Base-by-base conservation (phyloP, 2,329 filamentous ascomycete genomes). In the Claviceps paspali region DNA sequence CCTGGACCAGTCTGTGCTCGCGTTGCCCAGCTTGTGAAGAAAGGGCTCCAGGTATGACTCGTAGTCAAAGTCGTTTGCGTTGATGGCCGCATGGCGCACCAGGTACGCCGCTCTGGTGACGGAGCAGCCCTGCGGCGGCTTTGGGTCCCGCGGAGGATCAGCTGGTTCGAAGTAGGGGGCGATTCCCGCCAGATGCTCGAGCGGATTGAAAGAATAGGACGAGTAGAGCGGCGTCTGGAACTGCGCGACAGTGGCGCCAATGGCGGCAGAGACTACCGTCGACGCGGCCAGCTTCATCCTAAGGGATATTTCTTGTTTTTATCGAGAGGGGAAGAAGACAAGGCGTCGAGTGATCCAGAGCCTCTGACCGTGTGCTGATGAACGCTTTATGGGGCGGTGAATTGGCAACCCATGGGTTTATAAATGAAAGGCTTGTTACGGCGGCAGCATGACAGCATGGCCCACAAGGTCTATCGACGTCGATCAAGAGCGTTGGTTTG, bases 81-180 rank as follows among this genome's bases (percentile, higher is more conserved):
- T 73, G 39, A 75, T 74, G 26, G 71, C 70, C 0, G 70, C 70
- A 45, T 75, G 71, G n/a, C 71, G 69, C 12, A 67, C 61, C 0
- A 75, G 57, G 49, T 74, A 75, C 2, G 69, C 67, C 1, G 69
- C 69, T 21, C 64, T 61, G 0, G 59, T 63, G 2, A 66, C 55
- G 0, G 60, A 62, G 51, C 70, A 75, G 8, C 68, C 63, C 39
- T 64, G 61, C 0, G 69, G 69, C 4, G 63, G 50, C 2, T 35
- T 29, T 9, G 39, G 39, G 18, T 41, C 36, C 10, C 36, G 36
- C 28, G 39, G 61, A 18, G 68, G 65, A 38, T 68, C 62, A 41
- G 68, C 60, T 0, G 69, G 62, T 45, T 73, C 68, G 38, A 71
- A 75, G 46, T 75, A 75, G 0, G 70, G 70, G 1, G 67, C 59